phyloP scores from a whole-genome alignment of 768 basidiomycete species.

The Pholiota conissans region DNA sequence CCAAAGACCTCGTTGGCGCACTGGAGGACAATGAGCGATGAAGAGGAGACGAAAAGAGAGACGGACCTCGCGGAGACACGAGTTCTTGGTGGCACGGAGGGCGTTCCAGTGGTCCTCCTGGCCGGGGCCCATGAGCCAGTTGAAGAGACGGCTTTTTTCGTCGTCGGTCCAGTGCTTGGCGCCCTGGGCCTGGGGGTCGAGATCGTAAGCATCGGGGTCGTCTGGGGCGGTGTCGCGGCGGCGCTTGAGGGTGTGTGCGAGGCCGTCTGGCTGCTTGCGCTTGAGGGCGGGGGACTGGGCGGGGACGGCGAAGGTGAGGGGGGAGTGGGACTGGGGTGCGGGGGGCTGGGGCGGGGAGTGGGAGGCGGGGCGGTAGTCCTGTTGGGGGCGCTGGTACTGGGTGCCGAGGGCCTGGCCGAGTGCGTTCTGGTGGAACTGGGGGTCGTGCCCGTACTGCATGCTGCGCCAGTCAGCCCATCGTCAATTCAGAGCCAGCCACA shows the following conservation, averaged over 20 bases:
- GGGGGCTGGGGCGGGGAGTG: slow-evolving; percentile 38
- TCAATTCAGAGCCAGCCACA: too few relatives aligned
- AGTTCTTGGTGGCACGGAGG: slow-evolving; percentile 79
- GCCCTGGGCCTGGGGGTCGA: slow-evolving; percentile 53
- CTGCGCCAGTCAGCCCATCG: slow-evolving; percentile 24
- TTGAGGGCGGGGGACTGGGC: slow-evolving; percentile 32
- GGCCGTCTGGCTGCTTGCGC: slow-evolving; percentile 52
- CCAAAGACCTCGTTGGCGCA: slow-evolving; percentile 72
- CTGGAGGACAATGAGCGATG: slow-evolving; percentile 33
- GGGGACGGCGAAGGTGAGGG: slow-evolving; percentile 36
- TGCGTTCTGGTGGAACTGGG: slow-evolving; percentile 56
- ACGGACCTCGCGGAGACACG: slow-evolving; percentile 73
- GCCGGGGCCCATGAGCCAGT: slow-evolving; percentile 71
- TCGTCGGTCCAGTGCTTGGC: slow-evolving; percentile 88
- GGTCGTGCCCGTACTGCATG: slow-evolving; percentile 62
- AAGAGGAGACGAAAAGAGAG: slow-evolving; percentile 6
- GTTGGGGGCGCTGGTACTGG: slow-evolving; percentile 31
- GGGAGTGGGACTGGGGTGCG: slow-evolving; percentile 32
- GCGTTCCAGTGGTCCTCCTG: slow-evolving; percentile 80
- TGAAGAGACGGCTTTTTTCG: slow-evolving; percentile 76
- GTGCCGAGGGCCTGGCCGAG: slow-evolving; percentile 63
- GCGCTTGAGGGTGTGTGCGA: slow-evolving; percentile 42
- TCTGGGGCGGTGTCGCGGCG: slow-evolving; percentile 41
- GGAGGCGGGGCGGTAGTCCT: slow-evolving; percentile 39
- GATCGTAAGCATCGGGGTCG: slow-evolving; percentile 41